phyloP scores from a whole-genome alignment of 164 flowering plant genomes.

The Stephania cephalantha region DNA sequence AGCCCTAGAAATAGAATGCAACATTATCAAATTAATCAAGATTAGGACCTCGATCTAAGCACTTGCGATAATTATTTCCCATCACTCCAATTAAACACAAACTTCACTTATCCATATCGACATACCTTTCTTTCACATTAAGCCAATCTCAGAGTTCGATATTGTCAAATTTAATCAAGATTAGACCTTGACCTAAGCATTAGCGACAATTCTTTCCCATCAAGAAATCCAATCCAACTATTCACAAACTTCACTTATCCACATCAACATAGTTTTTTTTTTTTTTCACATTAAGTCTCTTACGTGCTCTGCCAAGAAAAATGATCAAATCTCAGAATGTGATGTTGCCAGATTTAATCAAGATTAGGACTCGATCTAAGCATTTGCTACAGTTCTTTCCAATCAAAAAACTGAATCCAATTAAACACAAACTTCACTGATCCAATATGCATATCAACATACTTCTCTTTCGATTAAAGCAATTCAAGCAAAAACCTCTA shows the following conservation, averaged over 20 bases:
- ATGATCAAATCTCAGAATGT: background rate
- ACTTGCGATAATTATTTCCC: background rate
- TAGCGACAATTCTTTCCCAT: no score
- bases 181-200: background rate
- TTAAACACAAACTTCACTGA: background rate
- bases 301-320: background rate
- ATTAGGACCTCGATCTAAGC: background rate
- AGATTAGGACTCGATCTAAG: no score
- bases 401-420: no score
- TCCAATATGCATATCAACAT: background rate
- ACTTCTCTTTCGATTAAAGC: no score
- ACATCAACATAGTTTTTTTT: no score
- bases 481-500: background rate
- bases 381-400: no score
- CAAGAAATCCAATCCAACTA: no score
- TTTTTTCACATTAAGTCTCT: no score
- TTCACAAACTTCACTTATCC: no score
- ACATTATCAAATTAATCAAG: no score
- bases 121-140: background rate
- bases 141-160: background rate
- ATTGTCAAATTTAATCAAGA: background rate
- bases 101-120: background rate
- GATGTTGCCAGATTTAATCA: no score
- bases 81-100: background rate
- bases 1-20: slow-evolving; percentile 25